Evolutionary conservation across 257 asterid species (phyloP).

Genomic region (Pogostemon cablin): DNA sequence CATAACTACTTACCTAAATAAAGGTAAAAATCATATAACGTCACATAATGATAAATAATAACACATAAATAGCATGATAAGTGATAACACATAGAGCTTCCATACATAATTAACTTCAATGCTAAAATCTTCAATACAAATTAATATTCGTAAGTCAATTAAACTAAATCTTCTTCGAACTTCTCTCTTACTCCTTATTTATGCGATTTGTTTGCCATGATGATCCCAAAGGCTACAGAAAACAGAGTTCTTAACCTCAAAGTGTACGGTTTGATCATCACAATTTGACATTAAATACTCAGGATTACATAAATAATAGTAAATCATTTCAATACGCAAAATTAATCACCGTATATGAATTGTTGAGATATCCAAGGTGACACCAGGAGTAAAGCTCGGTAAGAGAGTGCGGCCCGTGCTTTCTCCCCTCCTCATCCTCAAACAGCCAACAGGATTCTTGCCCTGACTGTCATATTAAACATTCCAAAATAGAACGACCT

Average conservation of each 20-base stretch:
- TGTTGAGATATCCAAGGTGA: constrained; percentile 64
- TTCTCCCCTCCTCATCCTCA: constrained; percentile 74
- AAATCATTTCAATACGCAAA: constrained; percentile 23
- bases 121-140: no score
- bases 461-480: constrained; percentile 46
- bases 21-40: no score
- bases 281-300: neutral
- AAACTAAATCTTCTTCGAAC: no score
- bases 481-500: neutral
- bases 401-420: constrained; percentile 85
- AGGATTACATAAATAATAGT: neutral
- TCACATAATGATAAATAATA: no score
- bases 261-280: constrained; percentile 19
- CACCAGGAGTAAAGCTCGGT: constrained; percentile 76
- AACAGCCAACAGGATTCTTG: constrained; percentile 83
- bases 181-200: no score
- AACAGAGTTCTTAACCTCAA: constrained; percentile 14
- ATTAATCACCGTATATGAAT: constrained; percentile 60
- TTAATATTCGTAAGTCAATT: no score
- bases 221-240: no score
- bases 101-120: no score
- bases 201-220: no score
- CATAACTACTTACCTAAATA: no score
- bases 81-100: no score
- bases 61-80: no score